Conservation (phyloP, 768 basidiomycete genomes). For the Termitomyces sp. region DNA sequence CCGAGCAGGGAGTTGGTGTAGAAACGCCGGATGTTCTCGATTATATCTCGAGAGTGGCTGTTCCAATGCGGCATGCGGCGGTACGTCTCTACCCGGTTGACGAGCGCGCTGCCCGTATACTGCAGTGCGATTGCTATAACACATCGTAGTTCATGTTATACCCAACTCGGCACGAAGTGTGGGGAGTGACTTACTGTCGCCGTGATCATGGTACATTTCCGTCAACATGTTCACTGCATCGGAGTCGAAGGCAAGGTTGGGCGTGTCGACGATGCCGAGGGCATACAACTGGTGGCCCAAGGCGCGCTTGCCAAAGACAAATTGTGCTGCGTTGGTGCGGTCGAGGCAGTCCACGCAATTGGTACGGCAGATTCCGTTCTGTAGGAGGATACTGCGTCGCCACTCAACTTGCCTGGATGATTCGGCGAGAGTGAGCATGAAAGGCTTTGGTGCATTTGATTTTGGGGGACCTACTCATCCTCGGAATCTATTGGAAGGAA, state of each 20-base stretch:
- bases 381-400: constrained; percentile 71
- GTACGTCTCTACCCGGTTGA: constrained; percentile 95
- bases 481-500: constrained; percentile 48
- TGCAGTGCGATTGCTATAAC: constrained; percentile 78
- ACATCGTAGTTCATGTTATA: not conserved
- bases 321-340: constrained; percentile 95
- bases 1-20: constrained; percentile 93
- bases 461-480: constrained; percentile 29
- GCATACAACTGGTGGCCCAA: constrained; percentile 95
- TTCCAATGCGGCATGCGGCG: constrained; percentile 96
- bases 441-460: not conserved
- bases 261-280: constrained; percentile 81
- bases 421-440: not conserved
- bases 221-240: constrained; percentile 96
- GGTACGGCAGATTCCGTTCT: constrained; percentile 88
- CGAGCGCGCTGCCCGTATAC: constrained; percentile 94
- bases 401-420: constrained; percentile 33
- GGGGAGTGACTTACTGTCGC: constrained; percentile 65
- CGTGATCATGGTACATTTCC: constrained; percentile 98
- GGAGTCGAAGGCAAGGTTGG: constrained; percentile 86
- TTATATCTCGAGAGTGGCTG: constrained; percentile 93
- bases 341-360: constrained; percentile 98
- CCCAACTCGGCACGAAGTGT: no score
- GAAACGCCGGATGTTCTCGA: constrained; percentile 91
- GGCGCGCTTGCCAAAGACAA: constrained; percentile 93